Percentiles rank a stretch among this genome's conserved stretches.
Conservation (phyloP, 176 grass and related monocot genomes). For the Oryza brachyantha region DNA sequence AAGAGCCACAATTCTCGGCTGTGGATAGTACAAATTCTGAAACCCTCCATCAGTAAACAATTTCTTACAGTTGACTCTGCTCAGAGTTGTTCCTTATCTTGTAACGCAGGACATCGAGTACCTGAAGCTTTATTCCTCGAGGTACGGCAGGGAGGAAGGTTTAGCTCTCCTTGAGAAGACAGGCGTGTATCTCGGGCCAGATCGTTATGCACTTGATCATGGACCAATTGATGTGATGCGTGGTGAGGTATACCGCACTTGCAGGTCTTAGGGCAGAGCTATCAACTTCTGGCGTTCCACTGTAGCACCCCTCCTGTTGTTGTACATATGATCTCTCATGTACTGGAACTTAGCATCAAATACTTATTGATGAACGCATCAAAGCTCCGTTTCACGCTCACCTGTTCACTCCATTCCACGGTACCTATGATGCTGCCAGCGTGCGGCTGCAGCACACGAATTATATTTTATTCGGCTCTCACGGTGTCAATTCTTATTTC, state of each 20-base stretch:
- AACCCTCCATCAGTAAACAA: background rate
- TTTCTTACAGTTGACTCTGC: background rate
- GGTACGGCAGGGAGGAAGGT: slow-evolving; percentile 61
- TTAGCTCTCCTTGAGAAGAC: slow-evolving; percentile 74
- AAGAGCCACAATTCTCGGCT: background rate
- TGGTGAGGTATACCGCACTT: slow-evolving; percentile 81
- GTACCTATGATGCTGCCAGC: background rate
- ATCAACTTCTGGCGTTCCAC: background rate
- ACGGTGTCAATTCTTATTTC: background rate
- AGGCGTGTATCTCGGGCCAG: slow-evolving; percentile 70
- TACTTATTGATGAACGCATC: background rate
- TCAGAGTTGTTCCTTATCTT: slow-evolving; percentile 5
- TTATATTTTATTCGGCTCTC: background rate
- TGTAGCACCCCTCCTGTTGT: slow-evolving; percentile 22
- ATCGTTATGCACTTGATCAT: slow-evolving; percentile 80
- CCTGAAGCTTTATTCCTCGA: slow-evolving; percentile 90
- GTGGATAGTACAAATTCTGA: background rate
- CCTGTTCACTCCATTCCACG: background rate
- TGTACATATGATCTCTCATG: background rate
- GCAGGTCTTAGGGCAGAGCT: slow-evolving; percentile 43
- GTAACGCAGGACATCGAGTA: slow-evolving; percentile 76
- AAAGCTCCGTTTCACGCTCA: background rate
- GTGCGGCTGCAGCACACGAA: slow-evolving; percentile 8
- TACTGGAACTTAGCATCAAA: background rate
- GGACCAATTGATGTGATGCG: slow-evolving; percentile 77